A percentile compares a stretch with the other conserved stretches of the same genome.
These are phyloP conservation scores for Claviceps arundinis DNA, from an alignment of 2,329 filamentous ascomycete species.

Conservation along the genomic window DNA sequence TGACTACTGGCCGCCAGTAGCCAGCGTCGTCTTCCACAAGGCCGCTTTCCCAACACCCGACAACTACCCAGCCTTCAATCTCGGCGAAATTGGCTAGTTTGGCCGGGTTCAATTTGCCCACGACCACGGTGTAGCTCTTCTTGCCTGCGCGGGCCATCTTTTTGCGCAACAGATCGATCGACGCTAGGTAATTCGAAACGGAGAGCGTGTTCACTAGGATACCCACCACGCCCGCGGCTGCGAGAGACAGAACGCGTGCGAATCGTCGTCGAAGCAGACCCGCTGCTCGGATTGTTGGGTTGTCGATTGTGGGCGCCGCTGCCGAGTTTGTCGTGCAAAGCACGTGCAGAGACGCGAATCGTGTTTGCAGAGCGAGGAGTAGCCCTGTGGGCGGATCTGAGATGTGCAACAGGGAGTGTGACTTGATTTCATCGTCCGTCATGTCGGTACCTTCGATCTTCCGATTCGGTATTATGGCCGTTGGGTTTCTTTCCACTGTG, in stretches of 20 bases:
- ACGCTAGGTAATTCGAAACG: conserved; percentile 77
- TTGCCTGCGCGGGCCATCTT: conserved; percentile 72
- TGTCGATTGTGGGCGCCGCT: conserved; percentile 34
- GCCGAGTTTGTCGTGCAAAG: conserved; percentile 43
- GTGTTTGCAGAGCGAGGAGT: conserved; percentile 73
- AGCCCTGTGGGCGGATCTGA: conserved; percentile 68
- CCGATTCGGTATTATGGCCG: conserved; percentile 73
- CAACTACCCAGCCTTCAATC: conserved; percentile 90
- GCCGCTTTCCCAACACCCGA: conserved; percentile 96
- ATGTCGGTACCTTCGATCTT: conserved; percentile 36
- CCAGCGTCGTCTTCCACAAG: conserved; percentile 70
- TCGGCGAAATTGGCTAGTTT: conserved; percentile 96
- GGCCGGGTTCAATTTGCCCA: conserved; percentile 88
- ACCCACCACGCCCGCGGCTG: conserved; percentile 73
- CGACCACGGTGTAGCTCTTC: conserved; percentile 92
- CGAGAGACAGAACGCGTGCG: conserved; percentile 67
- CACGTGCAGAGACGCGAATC: conserved; percentile 66
- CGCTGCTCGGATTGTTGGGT: conserved; percentile 30
- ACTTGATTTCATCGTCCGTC: conserved; percentile 35
- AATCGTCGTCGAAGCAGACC: conserved; percentile 69
- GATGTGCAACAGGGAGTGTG: conserved; percentile 75
- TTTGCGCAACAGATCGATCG: conserved; percentile 58
- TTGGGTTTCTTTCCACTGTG: conserved; percentile 62
- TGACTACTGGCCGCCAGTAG: conserved; percentile 81
- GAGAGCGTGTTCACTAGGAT: conserved; percentile 94